Conservation (phyloP, 345 rosid species). For the Pelargonium nanum region DNA sequence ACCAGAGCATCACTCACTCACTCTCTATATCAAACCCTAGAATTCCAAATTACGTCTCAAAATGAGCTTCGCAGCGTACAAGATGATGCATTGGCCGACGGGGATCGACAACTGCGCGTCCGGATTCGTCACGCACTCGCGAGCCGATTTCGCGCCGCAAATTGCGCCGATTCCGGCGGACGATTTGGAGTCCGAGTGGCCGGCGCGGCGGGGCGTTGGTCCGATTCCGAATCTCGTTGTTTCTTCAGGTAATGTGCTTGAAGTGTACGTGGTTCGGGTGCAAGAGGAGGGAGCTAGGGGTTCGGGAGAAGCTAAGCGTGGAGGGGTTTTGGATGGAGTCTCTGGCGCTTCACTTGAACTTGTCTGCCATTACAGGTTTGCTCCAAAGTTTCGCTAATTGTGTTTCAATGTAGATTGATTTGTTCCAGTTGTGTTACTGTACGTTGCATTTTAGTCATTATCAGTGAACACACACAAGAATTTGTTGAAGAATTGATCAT, state of each 20-base stretch:
- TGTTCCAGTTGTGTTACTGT: neutral
- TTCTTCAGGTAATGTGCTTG: constrained; percentile 68
- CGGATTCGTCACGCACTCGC: constrained; percentile 70
- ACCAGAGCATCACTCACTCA: neutral
- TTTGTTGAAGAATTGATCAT: neutral
- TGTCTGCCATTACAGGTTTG: constrained; percentile 75
- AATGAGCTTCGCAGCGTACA: constrained; percentile 96
- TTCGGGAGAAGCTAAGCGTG: constrained; percentile 45
- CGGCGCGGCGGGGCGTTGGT: constrained; percentile 46
- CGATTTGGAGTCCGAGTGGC: constrained; percentile 59
- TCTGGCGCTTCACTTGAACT: constrained; percentile 80
- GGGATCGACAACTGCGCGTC: constrained; percentile 76
- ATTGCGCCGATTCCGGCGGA: constrained; percentile 42
- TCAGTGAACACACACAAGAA: neutral
- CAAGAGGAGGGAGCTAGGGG: constrained; percentile 51
- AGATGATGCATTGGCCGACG: constrained; percentile 95
- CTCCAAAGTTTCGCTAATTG: neutral
- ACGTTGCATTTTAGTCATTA: neutral
- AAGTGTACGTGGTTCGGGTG: constrained; percentile 71
- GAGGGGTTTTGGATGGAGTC: constrained; percentile 71
- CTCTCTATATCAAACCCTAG: constrained; percentile 3
- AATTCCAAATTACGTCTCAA: constrained; percentile 8
- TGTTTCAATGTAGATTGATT: neutral
- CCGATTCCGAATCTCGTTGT: constrained; percentile 69
- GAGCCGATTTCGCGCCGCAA: constrained; percentile 47